These are phyloP conservation scores for Pseudotulostoma volvatum DNA, from an alignment of 495 filamentous ascomycete species.

Conservation along the genomic window DNA sequence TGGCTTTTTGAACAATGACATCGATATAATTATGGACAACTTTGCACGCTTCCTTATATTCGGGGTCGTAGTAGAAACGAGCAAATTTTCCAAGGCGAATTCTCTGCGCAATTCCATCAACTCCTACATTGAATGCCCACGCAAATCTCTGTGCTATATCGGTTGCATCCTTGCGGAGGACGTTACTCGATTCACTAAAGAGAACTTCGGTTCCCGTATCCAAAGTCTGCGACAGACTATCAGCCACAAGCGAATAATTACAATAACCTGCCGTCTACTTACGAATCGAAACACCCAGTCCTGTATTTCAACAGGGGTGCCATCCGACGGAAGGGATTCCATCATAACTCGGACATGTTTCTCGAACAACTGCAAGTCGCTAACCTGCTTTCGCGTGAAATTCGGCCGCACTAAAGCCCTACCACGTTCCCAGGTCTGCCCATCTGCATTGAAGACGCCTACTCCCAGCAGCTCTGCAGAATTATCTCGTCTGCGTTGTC, in stretches of 20 bases:
- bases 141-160: conserved; percentile 8
- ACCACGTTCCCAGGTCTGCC: conserved; percentile 47
- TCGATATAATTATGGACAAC: conserved; percentile 24
- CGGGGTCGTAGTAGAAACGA: conserved; percentile 14
- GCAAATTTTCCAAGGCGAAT: conserved; percentile 23
- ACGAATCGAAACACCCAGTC: conserved; percentile 37
- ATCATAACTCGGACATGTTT: conserved; percentile 38
- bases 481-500: conserved; percentile 24
- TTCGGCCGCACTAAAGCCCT: conserved; percentile 45
- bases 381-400: conserved; percentile 44
- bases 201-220: conserved; percentile 61
- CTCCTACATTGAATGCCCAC: conserved; percentile 15
- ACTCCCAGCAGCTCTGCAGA: conserved; percentile 44
- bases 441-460: conserved; percentile 58
- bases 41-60: conserved; percentile 22
- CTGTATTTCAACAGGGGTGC: conserved; percentile 43
- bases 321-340: conserved; percentile 28
- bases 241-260: not conserved
- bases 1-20: conserved; percentile 1
- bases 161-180: conserved; percentile 10
- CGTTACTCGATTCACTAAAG: conserved; percentile 41
- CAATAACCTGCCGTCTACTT: not conserved
- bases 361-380: conserved; percentile 43
- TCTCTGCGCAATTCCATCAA: conserved; percentile 21
- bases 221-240: conserved; percentile 33